These are phyloP conservation scores for Ochromonas danica DNA, from an alignment of 108 stramenopile genomes.

Conservation along the genomic window DNA sequence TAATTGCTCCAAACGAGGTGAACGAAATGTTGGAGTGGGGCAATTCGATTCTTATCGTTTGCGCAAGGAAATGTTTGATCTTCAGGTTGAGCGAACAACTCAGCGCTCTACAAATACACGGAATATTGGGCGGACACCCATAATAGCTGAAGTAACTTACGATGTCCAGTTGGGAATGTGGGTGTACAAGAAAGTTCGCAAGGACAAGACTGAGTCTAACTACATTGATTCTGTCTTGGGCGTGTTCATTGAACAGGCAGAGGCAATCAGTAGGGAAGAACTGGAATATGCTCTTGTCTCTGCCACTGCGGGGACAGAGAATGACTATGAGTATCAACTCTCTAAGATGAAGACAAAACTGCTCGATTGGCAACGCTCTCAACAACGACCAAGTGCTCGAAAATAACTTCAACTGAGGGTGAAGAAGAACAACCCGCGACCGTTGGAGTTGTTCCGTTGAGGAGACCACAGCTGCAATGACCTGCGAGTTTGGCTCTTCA, in stretches of 20 bases:
- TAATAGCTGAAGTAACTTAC: slow-evolving; percentile 24
- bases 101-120: background rate
- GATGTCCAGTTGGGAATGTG: background rate
- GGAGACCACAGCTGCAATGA: too few species aligned
- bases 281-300: slow-evolving; percentile 13
- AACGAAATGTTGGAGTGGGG: slow-evolving; percentile 6
- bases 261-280: slow-evolving; percentile 6
- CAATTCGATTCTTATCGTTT: slow-evolving; percentile 11
- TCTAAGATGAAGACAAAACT: too few species aligned
- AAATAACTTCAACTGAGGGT: too few species aligned
- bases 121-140: background rate
- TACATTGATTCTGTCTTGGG: slow-evolving; percentile 34
- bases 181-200: background rate
- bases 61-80: background rate
- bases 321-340: slow-evolving; percentile 15
- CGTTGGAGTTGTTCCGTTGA: too few species aligned
- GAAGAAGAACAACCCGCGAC: too few species aligned
- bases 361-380: too few species aligned
- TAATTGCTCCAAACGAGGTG: slow-evolving; percentile 27
- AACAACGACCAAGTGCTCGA: too few species aligned
- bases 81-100: background rate
- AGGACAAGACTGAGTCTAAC: slow-evolving; percentile 17
- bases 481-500: too few species aligned
- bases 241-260: slow-evolving; percentile 30
- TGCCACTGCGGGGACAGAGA: background rate